Base-by-base conservation (phyloP, 805 yeast genomes). In the Saturnispora mendoncae region DNA sequence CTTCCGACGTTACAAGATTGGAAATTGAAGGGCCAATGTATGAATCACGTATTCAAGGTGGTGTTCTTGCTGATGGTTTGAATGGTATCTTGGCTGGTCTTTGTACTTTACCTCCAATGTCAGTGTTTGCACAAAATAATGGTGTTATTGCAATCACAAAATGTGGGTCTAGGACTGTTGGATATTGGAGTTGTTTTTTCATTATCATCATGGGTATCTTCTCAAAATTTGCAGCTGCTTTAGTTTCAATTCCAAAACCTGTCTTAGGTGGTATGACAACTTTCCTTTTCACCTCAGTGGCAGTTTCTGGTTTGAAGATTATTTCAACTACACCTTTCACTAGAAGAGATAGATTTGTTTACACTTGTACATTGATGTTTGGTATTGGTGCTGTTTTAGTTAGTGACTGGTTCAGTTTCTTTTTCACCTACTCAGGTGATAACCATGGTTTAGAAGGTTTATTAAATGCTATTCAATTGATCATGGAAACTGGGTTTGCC, bases 81-180 rank as follows among this genome's bases (percentile, higher is more conserved):
- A 82, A 82, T 58, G 55, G 95, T 46, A 52, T 81, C 18, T 48
- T 86, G 3, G 80, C 92, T 13, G 86, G 87, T 33, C 67, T 87
- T 34, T 72, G 77, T 72, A 86, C 95, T 17, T 66, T 83, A 42
- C 82, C 95, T n/a, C 95, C 96, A 43, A 69, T 86, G 76, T 79
- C 94, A 10, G 81, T 92, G 0, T 88, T 88, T 67, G 95, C 96
- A 12, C 96, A 87, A 64, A 88, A 88, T 65, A 88, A 88, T 59
- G 96, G 96, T 69, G 95, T 87, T 44, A 86, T 87, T 50, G 80
- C 94, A 32, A 71, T 88, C 59, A 88, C 96, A 37, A 85, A 84
- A 60, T 86, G 95, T 65, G 96, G 95, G 36, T 79, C 84, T 53
- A 74, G 94, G 65, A 68, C 72, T 38, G 84, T 74, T 25, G 97